Conservation (phyloP, 2,329 filamentous ascomycete genomes). For the Metarhizium anisopliae region DNA sequence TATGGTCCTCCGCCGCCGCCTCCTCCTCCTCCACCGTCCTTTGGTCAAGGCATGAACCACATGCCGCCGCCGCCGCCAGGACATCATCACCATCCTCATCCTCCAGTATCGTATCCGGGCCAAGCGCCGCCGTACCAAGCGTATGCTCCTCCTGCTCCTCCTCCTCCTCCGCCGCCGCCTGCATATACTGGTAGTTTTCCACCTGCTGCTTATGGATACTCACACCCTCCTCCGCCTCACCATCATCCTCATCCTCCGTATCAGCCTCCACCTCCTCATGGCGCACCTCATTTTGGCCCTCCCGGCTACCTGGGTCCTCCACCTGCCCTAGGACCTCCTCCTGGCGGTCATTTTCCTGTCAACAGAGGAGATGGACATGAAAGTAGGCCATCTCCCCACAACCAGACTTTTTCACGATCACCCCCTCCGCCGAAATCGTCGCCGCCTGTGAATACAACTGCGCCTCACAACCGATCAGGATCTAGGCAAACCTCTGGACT, state of each 20-base stretch:
- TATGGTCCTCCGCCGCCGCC: slow-evolving; percentile 16
- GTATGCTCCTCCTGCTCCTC: slow-evolving; percentile 8
- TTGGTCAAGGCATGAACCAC: slow-evolving; percentile 6
- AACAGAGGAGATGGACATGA: slow-evolving; percentile 4
- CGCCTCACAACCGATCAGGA: not conserved
- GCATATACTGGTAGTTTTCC: slow-evolving; percentile 14
- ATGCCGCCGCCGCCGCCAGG: slow-evolving; percentile 17
- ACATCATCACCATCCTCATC: slow-evolving; percentile 14
- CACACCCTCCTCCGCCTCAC: slow-evolving; percentile 14
- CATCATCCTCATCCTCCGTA: slow-evolving; percentile 13
- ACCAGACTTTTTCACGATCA: slow-evolving; percentile 4
- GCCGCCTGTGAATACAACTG: not conserved
- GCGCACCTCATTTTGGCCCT: slow-evolving; percentile 8
- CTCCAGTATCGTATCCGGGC: slow-evolving; percentile 13
- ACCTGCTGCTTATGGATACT: slow-evolving; percentile 13
- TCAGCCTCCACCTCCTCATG: slow-evolving; percentile 14
- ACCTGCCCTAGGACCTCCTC: slow-evolving; percentile 6
- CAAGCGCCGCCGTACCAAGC: slow-evolving; percentile 16
- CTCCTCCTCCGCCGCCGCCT: slow-evolving; percentile 5
- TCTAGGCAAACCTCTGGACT: not conserved
- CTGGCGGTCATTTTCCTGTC: not conserved
- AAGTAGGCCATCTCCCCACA: slow-evolving; percentile 1
- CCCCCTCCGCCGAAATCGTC: slow-evolving; percentile 1
- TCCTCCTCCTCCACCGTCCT: slow-evolving; percentile 8
- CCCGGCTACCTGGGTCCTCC: slow-evolving; percentile 8